Conservation (phyloP, 169 alveolate species). For the Perkinsus olseni region DNA sequence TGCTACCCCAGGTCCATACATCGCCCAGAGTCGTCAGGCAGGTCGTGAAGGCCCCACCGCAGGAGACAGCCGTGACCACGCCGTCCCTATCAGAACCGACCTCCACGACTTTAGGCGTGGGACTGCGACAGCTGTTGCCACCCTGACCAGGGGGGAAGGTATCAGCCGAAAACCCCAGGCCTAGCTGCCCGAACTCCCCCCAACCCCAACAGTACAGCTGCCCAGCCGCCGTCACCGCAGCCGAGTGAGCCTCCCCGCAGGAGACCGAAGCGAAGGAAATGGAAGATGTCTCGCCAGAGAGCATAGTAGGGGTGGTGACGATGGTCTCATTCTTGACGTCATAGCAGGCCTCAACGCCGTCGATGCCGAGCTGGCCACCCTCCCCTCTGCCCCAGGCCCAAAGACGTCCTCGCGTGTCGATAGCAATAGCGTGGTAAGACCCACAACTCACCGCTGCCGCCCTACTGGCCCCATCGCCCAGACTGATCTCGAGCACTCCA, state of each 20-base stretch:
- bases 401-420: conserved; percentile 45
- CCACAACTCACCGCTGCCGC: conserved; percentile 44
- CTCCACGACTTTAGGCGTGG: background rate
- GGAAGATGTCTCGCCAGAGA: background rate
- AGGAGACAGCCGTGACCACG: conserved; percentile 13
- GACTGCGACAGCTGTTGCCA: background rate
- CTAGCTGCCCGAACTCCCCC: conserved; percentile 38
- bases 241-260: conserved; percentile 43
- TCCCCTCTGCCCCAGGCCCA: conserved; percentile 49
- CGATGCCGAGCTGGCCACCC: conserved; percentile 5
- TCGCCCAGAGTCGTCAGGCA: conserved; percentile 44
- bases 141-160: conserved; percentile 4
- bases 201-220: conserved; percentile 44
- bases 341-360: background rate
- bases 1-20: conserved; percentile 49
- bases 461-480: conserved; percentile 1
- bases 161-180: conserved; percentile 13
- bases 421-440: conserved; percentile 38
- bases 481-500: background rate
- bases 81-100: background rate
- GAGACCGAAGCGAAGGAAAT: conserved; percentile 7
- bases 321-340: background rate
- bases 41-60: conserved; percentile 44
- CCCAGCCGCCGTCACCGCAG: conserved; percentile 16
- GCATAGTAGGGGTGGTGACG: background rate